phyloP scores from a whole-genome alignment of 768 basidiomycete genomes.

The Boletus tylopilopsis region DNA sequence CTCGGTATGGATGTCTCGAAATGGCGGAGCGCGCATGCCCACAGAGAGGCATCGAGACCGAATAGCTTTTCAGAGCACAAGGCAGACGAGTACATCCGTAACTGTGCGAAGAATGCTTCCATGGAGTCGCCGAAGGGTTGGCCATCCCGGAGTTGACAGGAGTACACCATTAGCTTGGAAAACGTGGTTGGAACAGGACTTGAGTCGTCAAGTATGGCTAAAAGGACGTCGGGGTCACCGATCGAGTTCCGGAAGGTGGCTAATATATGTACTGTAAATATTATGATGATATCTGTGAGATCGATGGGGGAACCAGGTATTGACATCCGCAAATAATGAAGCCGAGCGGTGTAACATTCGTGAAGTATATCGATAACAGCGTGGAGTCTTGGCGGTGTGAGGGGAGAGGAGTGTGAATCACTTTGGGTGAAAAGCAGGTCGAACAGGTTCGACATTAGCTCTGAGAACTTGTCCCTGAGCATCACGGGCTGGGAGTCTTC shows the following conservation, averaged over 20 bases:
- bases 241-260: conserved; percentile 9
- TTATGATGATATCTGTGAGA: conserved; percentile 24
- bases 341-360: conserved; percentile 17
- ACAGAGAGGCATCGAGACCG: conserved; percentile 48
- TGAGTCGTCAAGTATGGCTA: conserved; percentile 24
- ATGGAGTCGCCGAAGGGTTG: conserved; percentile 10
- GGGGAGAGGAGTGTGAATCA: not conserved
- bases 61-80: conserved; percentile 36
- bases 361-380: conserved; percentile 25
- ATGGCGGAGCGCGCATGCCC: conserved; percentile 46
- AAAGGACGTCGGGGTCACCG: conserved; percentile 9
- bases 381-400: conserved; percentile 4
- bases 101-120: conserved; percentile 25
- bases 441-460: conserved; percentile 23
- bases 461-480: conserved; percentile 20
- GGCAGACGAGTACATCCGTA: conserved; percentile 21
- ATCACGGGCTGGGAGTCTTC: not conserved
- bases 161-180: conserved; percentile 24
- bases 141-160: conserved; percentile 12
- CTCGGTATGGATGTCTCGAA: conserved; percentile 36
- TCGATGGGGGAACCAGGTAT: conserved; percentile 6
- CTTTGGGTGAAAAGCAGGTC: conserved; percentile 15
- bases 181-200: conserved; percentile 32
- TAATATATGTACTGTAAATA: conserved; percentile 21
- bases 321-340: conserved; percentile 16